Base-by-base conservation (phyloP, 2,329 filamentous ascomycete species). In the Sporothrix variecibatus region DNA sequence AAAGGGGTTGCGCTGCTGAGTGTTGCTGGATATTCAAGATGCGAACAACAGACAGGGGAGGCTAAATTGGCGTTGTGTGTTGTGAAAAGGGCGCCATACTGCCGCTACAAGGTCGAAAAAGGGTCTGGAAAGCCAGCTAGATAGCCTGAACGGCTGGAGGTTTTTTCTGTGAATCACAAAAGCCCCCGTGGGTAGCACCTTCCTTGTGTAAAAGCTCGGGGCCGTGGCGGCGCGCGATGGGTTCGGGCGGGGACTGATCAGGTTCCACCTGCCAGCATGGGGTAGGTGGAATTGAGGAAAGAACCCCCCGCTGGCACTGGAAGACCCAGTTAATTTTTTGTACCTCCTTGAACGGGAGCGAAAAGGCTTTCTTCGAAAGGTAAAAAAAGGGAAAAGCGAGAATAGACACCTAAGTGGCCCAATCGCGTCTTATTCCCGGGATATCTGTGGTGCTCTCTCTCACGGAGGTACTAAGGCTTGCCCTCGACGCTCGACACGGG, bases 361-460 rank as follows among this genome's bases (percentile, higher is more conserved):
- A 46, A 20, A 17, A 7, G 34, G n/a, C 17, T 65, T 43, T 65
- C n/a, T n/a, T n/a, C n/a, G n/a, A n/a, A n/a, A n/a, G n/a, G n/a
- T n/a, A n/a, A n/a, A n/a, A 20, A 64, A 20, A 23, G 34, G 28
- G 23, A 64, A 40, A 64, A 12, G 20, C n/a, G 17, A 64, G 28
- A 23, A 11, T 28, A 60, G 28, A 4, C 6, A 38, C 28, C 7
- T 28, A 23, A 28, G 9, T 15, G n/a, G n/a, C 20, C 20, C 56
- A 70, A 43, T 28, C n/a, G 38, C 68, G 73, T 40, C 49, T 75
- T 72, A 70, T 75, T 75, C 62, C 73, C 73, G 69, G 38, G 58
- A 65, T 15, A 43, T 64, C 17, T 38, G 28, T 62, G 58, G 28
- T 38, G 28, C 31, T 62, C 34, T n/a, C n/a, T n/a, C n/a, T n/a